Percentiles rank a stretch among this genome's conserved stretches.
These are phyloP conservation scores for Glutinoglossum americanum DNA, from an alignment of 495 filamentous ascomycete species.

Conservation along the genomic window DNA sequence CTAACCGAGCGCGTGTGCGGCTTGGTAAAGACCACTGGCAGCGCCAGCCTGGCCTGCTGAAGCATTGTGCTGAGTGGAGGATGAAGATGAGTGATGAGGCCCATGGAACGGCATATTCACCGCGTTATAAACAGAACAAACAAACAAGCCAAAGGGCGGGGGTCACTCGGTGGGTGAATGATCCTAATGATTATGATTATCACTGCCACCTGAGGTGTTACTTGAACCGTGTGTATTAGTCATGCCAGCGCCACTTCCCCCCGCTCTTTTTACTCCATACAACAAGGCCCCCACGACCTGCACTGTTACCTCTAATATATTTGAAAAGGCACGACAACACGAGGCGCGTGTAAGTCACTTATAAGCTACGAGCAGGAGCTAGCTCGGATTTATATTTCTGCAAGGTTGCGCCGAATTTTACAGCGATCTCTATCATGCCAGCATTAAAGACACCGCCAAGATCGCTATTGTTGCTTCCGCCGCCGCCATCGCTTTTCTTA, in stretches of 20 bases:
- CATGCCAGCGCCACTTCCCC: neutral
- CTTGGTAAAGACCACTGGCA: slow-evolving; percentile 18
- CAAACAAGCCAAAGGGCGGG: neutral
- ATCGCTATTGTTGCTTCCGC: slow-evolving; percentile 2
- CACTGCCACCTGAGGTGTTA: neutral
- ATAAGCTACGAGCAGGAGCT: neutral
- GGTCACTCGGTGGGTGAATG: neutral
- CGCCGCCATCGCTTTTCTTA: neutral
- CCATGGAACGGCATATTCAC: slow-evolving; percentile 9
- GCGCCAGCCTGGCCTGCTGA: slow-evolving; percentile 6
- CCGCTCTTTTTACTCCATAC: neutral
- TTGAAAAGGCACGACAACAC: neutral
- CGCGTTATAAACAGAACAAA: neutral
- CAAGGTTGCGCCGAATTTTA: neutral
- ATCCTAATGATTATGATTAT: no score
- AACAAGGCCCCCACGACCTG: neutral
- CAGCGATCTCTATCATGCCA: neutral
- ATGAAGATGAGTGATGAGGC: slow-evolving; percentile 6
- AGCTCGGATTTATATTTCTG: neutral
- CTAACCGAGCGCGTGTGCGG: slow-evolving; percentile 18
- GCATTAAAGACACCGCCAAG: neutral
- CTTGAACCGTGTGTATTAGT: neutral
- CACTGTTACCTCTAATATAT: neutral
- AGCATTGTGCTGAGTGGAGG: slow-evolving; percentile 1
- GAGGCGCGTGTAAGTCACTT: neutral